Evolutionary conservation across 371 early-diverging fungal genomes (phyloP).

Genomic region (Circinella minor): DNA sequence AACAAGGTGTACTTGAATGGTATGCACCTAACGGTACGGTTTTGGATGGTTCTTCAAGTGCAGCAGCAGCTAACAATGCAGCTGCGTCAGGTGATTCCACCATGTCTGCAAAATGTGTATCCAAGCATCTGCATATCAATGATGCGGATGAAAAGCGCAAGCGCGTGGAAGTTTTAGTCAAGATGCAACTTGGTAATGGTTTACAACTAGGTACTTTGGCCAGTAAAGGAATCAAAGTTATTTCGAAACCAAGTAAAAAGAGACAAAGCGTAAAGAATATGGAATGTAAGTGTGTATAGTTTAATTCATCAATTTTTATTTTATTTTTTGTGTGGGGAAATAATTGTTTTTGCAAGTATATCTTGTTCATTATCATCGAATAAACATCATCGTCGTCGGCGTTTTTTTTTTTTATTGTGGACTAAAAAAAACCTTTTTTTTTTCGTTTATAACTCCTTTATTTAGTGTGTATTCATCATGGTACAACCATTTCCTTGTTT

Average conservation of each 20-base stretch:
- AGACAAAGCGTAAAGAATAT: constrained; percentile 85
- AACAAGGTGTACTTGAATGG: constrained; percentile 39
- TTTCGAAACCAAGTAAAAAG: constrained; percentile 87
- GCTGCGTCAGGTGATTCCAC: constrained; percentile 35
- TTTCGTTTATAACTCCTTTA: neutral
- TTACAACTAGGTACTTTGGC: constrained; percentile 68
- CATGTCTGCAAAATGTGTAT: constrained; percentile 74
- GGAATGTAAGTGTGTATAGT: constrained; percentile 56
- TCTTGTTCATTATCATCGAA: constrained; percentile 3
- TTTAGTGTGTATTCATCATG: constrained; percentile 83
- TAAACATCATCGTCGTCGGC: neutral
- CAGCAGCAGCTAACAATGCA: constrained; percentile 19
- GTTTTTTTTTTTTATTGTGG: neutral
- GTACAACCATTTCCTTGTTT: constrained; percentile 81
- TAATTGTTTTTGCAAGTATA: neutral
- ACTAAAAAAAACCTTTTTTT: no score
- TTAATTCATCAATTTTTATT: neutral
- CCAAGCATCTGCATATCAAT: constrained; percentile 84
- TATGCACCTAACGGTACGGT: constrained; percentile 27
- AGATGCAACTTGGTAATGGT: constrained; percentile 68
- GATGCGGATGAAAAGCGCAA: constrained; percentile 86
- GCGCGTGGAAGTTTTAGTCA: constrained; percentile 73
- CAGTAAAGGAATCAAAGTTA: constrained; percentile 84
- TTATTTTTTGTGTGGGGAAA: neutral
- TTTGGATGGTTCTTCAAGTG: constrained; percentile 24